These are phyloP conservation scores for Globisporangium sylvaticum DNA, from an alignment of 352 stramenopile genomes.

Conservation along the genomic window DNA sequence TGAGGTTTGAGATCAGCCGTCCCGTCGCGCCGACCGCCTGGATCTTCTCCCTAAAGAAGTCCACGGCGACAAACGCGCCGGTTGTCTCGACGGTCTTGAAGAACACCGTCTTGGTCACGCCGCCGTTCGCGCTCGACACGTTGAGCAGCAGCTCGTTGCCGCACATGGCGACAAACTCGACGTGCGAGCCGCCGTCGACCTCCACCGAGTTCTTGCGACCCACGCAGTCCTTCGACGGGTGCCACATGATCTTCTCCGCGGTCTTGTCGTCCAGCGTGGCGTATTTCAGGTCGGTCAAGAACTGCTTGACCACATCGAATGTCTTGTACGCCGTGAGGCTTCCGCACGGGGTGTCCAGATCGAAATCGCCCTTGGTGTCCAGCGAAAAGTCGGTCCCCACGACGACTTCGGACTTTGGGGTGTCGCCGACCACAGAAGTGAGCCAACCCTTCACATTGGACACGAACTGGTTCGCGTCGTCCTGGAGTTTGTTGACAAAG, in stretches of 20 bases:
- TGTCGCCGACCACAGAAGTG: background rate
- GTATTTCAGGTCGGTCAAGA: slow-evolving; percentile 19
- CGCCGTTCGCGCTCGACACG: slow-evolving; percentile 13
- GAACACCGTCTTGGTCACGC: slow-evolving; percentile 25
- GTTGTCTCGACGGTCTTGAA: slow-evolving; percentile 22
- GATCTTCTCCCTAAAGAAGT: slow-evolving; percentile 18
- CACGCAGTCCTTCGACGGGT: slow-evolving; percentile 21
- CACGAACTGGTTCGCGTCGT: slow-evolving; percentile 10
- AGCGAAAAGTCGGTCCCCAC: slow-evolving; percentile 20
- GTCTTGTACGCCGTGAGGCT: slow-evolving; percentile 21
- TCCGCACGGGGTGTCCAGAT: slow-evolving; percentile 16
- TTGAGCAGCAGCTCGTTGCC: slow-evolving; percentile 18
- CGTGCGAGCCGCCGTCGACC: slow-evolving; percentile 29
- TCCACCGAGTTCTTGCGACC: slow-evolving; percentile 19
- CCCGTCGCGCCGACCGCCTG: slow-evolving; percentile 17
- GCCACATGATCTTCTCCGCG: slow-evolving; percentile 21
- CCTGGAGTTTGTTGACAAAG: slow-evolving; percentile 12
- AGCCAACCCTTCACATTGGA: slow-evolving; percentile 9
- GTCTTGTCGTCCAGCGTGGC: slow-evolving; percentile 16
- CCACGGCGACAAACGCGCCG: slow-evolving; percentile 20
- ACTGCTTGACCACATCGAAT: slow-evolving; percentile 20
- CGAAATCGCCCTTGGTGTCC: slow-evolving; percentile 15
- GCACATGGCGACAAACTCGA: slow-evolving; percentile 23
- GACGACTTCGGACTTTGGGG: slow-evolving; percentile 3
- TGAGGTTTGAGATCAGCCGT: slow-evolving; percentile 14